Conservation (phyloP, 805 yeast genomes). For the Scheffersomyces amazonensis region DNA sequence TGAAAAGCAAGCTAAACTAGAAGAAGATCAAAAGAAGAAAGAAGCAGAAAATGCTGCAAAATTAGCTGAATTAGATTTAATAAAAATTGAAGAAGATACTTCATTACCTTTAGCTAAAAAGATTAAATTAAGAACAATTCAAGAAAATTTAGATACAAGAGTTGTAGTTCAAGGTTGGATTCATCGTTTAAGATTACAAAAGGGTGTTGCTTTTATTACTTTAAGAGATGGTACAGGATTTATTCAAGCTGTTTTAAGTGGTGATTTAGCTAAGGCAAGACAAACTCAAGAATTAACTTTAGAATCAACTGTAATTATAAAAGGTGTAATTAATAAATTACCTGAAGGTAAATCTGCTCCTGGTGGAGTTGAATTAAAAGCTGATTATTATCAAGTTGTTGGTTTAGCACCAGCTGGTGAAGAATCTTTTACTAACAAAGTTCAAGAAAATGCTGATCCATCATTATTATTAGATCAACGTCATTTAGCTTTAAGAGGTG, state of each 20-base stretch:
- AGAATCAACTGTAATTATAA: slow-evolving; percentile 79
- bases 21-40: slow-evolving; percentile 58
- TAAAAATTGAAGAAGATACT: slow-evolving; percentile 69
- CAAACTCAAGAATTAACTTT: slow-evolving; percentile 81
- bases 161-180: slow-evolving; percentile 91
- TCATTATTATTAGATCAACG: slow-evolving; percentile 90
- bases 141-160: slow-evolving; percentile 60
- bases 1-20: slow-evolving; percentile 61
- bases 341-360: slow-evolving; percentile 98
- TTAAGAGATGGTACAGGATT: slow-evolving; percentile 94
- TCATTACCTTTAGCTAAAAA: slow-evolving; percentile 67
- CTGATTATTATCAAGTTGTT: slow-evolving; percentile 83
- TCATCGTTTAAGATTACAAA: slow-evolving; percentile 89
- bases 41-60: slow-evolving; percentile 63
- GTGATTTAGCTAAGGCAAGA: slow-evolving; percentile 89
- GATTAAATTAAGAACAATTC: slow-evolving; percentile 60
- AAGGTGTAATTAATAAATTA: slow-evolving; percentile 75
- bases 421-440: slow-evolving; percentile 90
- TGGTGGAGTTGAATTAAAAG: slow-evolving; percentile 92
- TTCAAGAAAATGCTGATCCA: slow-evolving; percentile 93
- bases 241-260: slow-evolving; percentile 82
- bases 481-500: slow-evolving; percentile 96
- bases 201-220: slow-evolving; percentile 86
- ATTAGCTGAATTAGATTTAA: slow-evolving; percentile 71
- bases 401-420: slow-evolving; percentile 97